These are phyloP conservation scores for Aspergillus asperescens DNA, from an alignment of 495 filamentous ascomycete genomes.

Conservation along the genomic window DNA sequence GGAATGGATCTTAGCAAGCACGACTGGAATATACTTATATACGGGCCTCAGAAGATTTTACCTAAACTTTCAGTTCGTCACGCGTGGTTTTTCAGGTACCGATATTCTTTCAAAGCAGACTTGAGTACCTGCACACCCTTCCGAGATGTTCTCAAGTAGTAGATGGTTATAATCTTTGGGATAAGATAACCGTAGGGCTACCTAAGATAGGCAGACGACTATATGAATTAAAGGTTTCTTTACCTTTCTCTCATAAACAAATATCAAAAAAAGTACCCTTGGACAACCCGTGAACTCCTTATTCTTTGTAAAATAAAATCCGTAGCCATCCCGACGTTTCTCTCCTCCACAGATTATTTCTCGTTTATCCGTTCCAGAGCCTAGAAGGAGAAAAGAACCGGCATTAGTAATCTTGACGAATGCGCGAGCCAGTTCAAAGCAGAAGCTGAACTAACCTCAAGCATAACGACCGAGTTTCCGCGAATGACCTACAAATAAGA, in stretches of 20 bases:
- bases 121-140: too few species aligned
- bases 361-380: constrained; percentile 58
- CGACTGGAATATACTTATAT: constrained; percentile 5
- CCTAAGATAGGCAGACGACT: too few species aligned
- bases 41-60: background rate
- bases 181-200: too few species aligned
- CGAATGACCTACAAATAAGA: constrained; percentile 57
- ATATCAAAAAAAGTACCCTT: constrained; percentile 25
- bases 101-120: too few species aligned
- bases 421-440: too few species aligned
- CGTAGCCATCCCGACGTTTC: constrained; percentile 13
- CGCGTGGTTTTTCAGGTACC: too few species aligned
- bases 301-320: constrained; percentile 26
- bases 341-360: constrained; percentile 27
- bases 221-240: constrained; percentile 6
- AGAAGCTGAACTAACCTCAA: constrained; percentile 56
- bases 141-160: too few species aligned
- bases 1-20: constrained; percentile 12
- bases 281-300: constrained; percentile 40
- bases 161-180: too few species aligned
- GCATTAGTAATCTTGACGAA: constrained; percentile 18
- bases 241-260: constrained; percentile 20
- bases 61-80: background rate
- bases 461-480: constrained; percentile 93
- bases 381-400: constrained; percentile 21